These are phyloP conservation scores for Lycium barbarum DNA, from an alignment of 257 asterid genomes.

Conservation along the genomic window DNA sequence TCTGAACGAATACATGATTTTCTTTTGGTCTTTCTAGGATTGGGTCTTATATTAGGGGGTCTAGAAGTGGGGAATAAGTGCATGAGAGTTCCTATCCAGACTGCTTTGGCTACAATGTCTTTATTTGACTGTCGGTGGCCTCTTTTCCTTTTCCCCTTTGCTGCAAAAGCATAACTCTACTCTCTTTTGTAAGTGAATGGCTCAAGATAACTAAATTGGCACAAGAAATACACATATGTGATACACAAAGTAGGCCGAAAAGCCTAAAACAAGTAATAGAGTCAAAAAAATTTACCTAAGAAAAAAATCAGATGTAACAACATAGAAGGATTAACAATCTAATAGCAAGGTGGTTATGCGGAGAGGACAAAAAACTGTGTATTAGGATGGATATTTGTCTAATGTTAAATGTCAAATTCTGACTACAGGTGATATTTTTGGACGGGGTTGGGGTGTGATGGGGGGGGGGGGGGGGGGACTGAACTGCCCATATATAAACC, in stretches of 20 bases:
- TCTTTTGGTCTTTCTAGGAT: too few species aligned
- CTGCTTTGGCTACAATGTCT: neutral
- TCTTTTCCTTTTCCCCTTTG: neutral
- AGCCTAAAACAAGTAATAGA: constrained; percentile 10
- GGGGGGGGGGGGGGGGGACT: neutral
- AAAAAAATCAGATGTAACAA: neutral
- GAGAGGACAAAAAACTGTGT: neutral
- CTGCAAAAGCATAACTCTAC: neutral
- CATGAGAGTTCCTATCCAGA: constrained; percentile 5
- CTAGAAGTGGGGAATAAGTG: neutral
- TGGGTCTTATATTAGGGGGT: too few species aligned
- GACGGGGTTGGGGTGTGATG: neutral
- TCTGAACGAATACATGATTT: too few species aligned
- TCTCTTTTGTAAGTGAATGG: neutral
- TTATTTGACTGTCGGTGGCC: neutral
- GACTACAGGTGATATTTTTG: neutral
- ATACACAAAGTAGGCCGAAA: neutral
- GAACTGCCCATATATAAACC: neutral
- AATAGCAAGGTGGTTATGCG: neutral
- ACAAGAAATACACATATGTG: neutral
- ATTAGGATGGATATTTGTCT: constrained; percentile 18
- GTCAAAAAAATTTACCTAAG: neutral
- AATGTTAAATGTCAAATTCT: neutral
- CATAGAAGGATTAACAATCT: neutral
- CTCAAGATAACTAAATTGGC: neutral